A percentile compares a stretch with the other conserved stretches of the same genome.
These are phyloP conservation scores for Breynia disticha DNA, from an alignment of 441 rosid species.

Conservation along the genomic window DNA sequence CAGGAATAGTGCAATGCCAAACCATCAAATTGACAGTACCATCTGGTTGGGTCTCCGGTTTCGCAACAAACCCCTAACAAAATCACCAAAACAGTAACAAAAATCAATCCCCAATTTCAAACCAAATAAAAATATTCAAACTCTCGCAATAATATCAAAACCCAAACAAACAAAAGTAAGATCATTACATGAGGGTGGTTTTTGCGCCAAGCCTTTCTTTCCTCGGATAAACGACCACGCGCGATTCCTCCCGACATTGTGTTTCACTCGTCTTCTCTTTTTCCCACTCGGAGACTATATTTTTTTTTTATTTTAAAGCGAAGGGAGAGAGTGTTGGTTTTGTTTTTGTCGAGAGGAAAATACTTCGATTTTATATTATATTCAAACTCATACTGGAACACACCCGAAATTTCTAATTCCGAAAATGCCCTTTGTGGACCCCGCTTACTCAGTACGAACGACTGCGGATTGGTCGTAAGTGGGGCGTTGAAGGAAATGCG, in stretches of 20 bases:
- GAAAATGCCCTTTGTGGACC: not conserved
- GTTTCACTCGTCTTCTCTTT: too few species aligned
- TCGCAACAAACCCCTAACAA: conserved; percentile 87
- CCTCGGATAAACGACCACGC: conserved; percentile 91
- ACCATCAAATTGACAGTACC: conserved; percentile 86
- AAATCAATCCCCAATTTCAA: not conserved
- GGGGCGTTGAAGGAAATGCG: not conserved
- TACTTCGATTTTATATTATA: too few species aligned
- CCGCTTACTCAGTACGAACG: not conserved
- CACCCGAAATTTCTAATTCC: not conserved
- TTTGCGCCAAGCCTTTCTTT: conserved; percentile 92
- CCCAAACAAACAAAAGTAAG: not conserved
- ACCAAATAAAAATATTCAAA: not conserved
- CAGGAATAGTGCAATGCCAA: conserved; percentile 98
- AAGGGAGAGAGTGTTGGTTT: too few species aligned
- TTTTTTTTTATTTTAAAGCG: too few species aligned
- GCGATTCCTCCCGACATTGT: conserved; percentile 85
- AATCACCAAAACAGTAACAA: not conserved
- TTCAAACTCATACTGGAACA: too few species aligned
- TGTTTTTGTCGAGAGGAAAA: too few species aligned
- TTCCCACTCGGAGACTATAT: too few species aligned
- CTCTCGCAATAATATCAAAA: not conserved
- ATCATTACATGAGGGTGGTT: conserved; percentile 77
- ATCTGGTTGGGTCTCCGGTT: conserved; percentile 69
- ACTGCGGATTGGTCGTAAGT: not conserved